Base-by-base conservation (phyloP, 73 alveolate species). In the Tetrahymena borealis region DNA sequence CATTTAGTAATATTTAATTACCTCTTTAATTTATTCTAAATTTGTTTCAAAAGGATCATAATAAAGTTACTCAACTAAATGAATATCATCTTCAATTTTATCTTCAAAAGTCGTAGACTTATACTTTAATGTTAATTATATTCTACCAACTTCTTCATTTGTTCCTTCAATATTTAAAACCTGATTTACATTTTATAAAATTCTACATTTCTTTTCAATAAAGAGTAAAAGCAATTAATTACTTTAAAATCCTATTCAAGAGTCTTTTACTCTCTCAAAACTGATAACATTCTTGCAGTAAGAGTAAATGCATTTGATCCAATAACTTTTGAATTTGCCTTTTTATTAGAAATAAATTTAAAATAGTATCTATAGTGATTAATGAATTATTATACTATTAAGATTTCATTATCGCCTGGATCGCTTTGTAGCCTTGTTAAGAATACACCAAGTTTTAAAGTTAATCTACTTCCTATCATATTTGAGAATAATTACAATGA, bases 11-110 rank as follows among this genome's bases (percentile, higher is more conserved):
- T 11, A 43, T 1, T 43, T 13, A 13, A 18, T 60, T 60, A 60
- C 85, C 78, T 94, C 92, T 42, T 96, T 93, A 24, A 96, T 96
- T 13, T 91, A 91, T 78, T 95, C 97, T 94, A 93, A 91, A 92
- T 96, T 95, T 36, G 94, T 95, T 90, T 95, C 98, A 95, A 96
- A 96, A 31, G 98, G 98, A 90, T 96, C 98, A 94, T 94, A 96
- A 95, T 96, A 96, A 38, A 91, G 94, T 33, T 95, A 78, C 91
- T 96, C 98, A 38, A 96, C 95, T 41, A 94, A 95, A 39, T 94
- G 94, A 92, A 95, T 95, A 94, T 96, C 98, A 94, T 96, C 98
- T 90, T 96, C 96, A 78, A 95, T 96, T 93, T 96, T 94, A n/a
- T 97, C 96, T 92, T 96, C 96, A 60, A 96, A 91, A 90, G 97